Conservation (phyloP, 306 rosid species). For the Rosa chinensis region DNA sequence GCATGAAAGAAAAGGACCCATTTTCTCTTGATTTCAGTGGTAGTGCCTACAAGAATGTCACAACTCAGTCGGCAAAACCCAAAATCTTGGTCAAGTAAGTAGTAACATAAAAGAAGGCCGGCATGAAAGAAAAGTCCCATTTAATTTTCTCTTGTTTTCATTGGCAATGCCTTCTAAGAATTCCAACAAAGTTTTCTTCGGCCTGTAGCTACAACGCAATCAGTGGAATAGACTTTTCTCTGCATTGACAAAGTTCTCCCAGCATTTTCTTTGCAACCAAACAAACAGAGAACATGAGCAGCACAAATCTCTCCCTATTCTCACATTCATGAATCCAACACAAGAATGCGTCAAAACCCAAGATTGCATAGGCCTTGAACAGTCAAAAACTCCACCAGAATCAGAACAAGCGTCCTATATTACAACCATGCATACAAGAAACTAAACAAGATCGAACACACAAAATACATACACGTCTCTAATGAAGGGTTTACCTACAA, state of each 20-base stretch:
- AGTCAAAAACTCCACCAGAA: not conserved
- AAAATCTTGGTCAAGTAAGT: not conserved
- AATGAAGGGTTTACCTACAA: not conserved
- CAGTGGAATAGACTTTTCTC: not conserved
- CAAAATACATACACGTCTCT: not conserved
- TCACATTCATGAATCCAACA: not conserved
- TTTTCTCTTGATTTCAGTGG: too few relatives aligned
- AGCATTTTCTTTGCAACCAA: constrained; percentile 21
- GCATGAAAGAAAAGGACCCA: too few relatives aligned
- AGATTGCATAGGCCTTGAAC: not conserved
- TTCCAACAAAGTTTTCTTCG: not conserved
- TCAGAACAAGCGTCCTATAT: not conserved
- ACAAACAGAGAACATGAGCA: constrained; percentile 8
- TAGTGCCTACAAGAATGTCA: too few relatives aligned
- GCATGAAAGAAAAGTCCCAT: not conserved
- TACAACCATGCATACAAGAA: not conserved
- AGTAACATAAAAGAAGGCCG: not conserved
- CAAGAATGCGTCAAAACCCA: not conserved
- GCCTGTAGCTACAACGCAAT: not conserved
- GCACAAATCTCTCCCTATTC: not conserved
- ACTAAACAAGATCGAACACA: not conserved
- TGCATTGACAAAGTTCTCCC: not conserved
- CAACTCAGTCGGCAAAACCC: not conserved
- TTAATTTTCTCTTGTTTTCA: not conserved
- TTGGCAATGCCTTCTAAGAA: not conserved